Evolutionary conservation across 108 stramenopile genomes (phyloP).

Genomic region (Cylindrotheca fusiformis): DNA sequence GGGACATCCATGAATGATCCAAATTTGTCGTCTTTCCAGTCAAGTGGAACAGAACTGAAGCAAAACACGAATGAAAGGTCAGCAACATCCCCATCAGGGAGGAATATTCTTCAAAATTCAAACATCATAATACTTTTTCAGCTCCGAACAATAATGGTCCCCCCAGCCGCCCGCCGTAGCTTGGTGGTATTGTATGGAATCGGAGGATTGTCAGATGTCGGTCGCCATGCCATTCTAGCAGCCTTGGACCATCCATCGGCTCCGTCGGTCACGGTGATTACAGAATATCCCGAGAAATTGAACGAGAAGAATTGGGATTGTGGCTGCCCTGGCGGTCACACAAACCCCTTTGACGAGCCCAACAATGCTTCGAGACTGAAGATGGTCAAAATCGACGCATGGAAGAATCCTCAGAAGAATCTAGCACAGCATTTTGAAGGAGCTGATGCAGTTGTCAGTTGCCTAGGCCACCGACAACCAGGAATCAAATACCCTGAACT

Average conservation of each 20-base stretch:
- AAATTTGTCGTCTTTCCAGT: too few species aligned
- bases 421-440: slow-evolving; percentile 24
- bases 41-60: too few species aligned
- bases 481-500: slow-evolving; percentile 30
- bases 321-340: slow-evolving; percentile 45
- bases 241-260: slow-evolving; percentile 47
- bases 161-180: not conserved
- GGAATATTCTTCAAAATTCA: not conserved
- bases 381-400: slow-evolving; percentile 7
- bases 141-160: not conserved
- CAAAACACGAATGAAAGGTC: too few species aligned
- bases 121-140: not conserved
- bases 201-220: slow-evolving; percentile 61
- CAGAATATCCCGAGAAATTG: slow-evolving; percentile 45
- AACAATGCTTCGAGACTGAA: slow-evolving; percentile 1
- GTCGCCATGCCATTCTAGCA: slow-evolving; percentile 62
- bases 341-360: slow-evolving; percentile 10
- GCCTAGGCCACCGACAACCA: slow-evolving; percentile 75
- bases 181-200: slow-evolving; percentile 38
- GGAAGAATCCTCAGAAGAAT: slow-evolving; percentile 13
- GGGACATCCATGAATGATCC: too few species aligned
- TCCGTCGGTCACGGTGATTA: slow-evolving; percentile 49
- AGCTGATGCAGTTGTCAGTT: slow-evolving; percentile 60
- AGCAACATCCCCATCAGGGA: not conserved
- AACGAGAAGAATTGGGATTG: slow-evolving; percentile 69